These are phyloP conservation scores for Pyrenochaeta sp. DNA, from an alignment of 2,329 filamentous ascomycete species.

Conservation along the genomic window DNA sequence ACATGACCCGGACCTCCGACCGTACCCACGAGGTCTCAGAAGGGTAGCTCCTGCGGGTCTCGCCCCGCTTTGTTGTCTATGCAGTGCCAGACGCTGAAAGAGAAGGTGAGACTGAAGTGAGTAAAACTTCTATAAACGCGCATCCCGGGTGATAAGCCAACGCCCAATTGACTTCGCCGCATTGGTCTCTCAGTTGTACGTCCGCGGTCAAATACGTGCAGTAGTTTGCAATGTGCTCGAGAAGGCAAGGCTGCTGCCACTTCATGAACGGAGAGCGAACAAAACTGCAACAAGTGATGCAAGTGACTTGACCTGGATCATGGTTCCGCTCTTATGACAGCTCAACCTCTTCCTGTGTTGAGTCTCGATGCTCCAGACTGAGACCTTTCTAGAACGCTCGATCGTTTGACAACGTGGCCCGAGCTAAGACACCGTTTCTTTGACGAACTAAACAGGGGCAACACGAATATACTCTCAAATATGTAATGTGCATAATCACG, in stretches of 20 bases:
- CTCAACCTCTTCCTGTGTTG: background rate
- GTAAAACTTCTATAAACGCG: background rate
- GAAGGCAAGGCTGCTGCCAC: background rate
- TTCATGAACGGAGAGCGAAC: background rate
- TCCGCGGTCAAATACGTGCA: too few species aligned
- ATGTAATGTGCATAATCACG: background rate
- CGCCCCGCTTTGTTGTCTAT: background rate
- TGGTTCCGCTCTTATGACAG: background rate
- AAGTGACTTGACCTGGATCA: background rate
- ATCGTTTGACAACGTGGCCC: background rate
- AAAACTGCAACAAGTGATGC: background rate
- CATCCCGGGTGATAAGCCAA: background rate
- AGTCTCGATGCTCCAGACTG: background rate
- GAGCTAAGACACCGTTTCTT: background rate
- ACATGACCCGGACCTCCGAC: background rate
- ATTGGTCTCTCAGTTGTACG: background rate
- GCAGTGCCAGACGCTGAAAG: background rate
- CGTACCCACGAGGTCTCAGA: conserved; percentile 5
- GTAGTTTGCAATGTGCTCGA: too few species aligned
- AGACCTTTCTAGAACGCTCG: background rate
- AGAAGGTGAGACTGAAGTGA: background rate
- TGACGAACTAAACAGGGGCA: background rate
- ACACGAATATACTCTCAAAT: too few species aligned
- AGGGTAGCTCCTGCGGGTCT: background rate
- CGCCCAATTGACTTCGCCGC: background rate